Base-by-base conservation (phyloP, 306 rosid genomes). In the Aeschynomene evenia region DNA sequence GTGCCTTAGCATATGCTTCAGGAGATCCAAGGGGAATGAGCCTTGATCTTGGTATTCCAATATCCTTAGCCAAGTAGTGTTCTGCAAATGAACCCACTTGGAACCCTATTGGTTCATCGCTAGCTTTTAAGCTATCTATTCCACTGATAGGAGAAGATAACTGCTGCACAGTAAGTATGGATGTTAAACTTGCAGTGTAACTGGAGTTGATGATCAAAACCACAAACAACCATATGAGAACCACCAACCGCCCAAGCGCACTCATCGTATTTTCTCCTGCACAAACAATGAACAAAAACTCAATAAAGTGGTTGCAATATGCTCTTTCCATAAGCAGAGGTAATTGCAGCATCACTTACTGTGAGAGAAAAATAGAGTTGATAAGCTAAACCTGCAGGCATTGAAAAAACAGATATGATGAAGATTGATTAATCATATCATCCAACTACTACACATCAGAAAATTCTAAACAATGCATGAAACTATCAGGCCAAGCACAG, bases 141-240 rank as follows among this genome's bases (percentile, higher is more conserved):
- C 99, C 99, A 37, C 49, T 87, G 66, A 94, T 81, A 37, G 79
- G 81, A 63, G 96, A 94, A 78, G 70, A 87, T 61, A 94, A 81
- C 66, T 83, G 86, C 77, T 94, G 97, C 79, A 94, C 97, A 53
- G 99, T 94, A 77, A 94, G 96, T 80, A 94, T 88, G 72, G 99
- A 94, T 57, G 99, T 89, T 80, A 91, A 85, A 83, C 99, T 94
- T n/a, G 99, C 99, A 13, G 99, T 91, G 88, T 91, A 94, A 83
- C 99, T 94, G 39, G 97, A 94, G 76, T 83, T 94, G 67, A 94
- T 84, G 59, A 94, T 94, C 91, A 94, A 85, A 59, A 94, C 99
- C 70, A 94, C 97, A 83, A 94, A 94, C 43, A 94, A 79, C 99
- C 99, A 94, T 79, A 94, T 78, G 55, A 91, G 72, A 57, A 94